These are phyloP conservation scores for Anaeramoeba ignava DNA, from an alignment of 78 protist species.

Conservation along the genomic window DNA sequence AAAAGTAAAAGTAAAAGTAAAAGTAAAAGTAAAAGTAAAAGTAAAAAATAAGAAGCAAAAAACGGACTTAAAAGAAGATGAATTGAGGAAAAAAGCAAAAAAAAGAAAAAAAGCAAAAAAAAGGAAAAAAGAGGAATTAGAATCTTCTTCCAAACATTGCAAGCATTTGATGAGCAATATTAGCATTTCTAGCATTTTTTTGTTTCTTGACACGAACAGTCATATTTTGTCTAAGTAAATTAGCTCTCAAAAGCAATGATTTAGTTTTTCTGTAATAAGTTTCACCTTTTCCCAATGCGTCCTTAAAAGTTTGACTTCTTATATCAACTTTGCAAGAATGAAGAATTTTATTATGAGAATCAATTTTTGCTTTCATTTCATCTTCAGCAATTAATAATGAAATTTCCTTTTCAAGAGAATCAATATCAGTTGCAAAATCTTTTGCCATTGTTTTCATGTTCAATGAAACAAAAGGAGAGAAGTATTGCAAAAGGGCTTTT, in stretches of 20 bases:
- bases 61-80: no score
- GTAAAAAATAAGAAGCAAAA: no score
- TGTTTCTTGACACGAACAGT: no score
- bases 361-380: slow-evolving; percentile 63
- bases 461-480: slow-evolving; percentile 52
- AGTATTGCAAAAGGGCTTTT: slow-evolving; percentile 58
- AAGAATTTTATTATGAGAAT: slow-evolving; percentile 53
- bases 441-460: slow-evolving; percentile 54
- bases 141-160: no score
- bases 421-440: slow-evolving; percentile 40
- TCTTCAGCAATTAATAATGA: slow-evolving; percentile 50
- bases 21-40: no score
- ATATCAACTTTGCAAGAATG: slow-evolving; percentile 35
- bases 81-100: no score
- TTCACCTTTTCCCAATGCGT: slow-evolving; percentile 35
- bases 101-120: no score
- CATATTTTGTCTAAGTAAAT: slow-evolving; percentile 27
- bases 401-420: slow-evolving; percentile 42
- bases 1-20: no score
- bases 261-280: slow-evolving; percentile 32
- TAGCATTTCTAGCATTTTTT: no score
- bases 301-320: slow-evolving; percentile 45
- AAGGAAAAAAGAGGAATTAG: no score
- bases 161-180: no score
- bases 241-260: slow-evolving; percentile 41